These are phyloP conservation scores for Xylariales sp. DNA, from an alignment of 2,329 filamentous ascomycete genomes.

Conservation along the genomic window DNA sequence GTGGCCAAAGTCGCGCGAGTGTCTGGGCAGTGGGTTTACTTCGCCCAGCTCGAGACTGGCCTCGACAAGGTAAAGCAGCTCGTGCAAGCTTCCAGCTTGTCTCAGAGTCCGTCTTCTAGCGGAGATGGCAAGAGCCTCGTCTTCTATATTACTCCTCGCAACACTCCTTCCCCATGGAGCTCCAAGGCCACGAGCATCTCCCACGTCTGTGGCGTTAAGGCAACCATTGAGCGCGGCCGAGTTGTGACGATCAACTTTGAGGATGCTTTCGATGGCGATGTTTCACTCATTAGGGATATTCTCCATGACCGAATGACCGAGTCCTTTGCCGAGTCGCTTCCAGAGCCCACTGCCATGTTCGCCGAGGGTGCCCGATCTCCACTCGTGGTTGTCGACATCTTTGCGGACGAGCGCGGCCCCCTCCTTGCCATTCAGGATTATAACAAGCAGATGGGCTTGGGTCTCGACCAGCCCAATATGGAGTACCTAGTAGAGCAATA, in stretches of 20 bases:
- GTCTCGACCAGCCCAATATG: conserved; percentile 84
- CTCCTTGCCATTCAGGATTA: conserved; percentile 73
- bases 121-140: conserved; percentile 38
- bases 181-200: conserved; percentile 94
- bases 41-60: conserved; percentile 53
- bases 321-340: conserved; percentile 61
- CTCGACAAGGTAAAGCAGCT: conserved; percentile 42
- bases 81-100: conserved; percentile 28
- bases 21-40: conserved; percentile 59
- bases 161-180: conserved; percentile 92
- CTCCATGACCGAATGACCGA: conserved; percentile 97
- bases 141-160: conserved; percentile 74
- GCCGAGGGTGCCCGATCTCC: conserved; percentile 58
- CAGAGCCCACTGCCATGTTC: conserved; percentile 74
- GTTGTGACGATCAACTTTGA: conserved; percentile 66
- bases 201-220: conserved; percentile 79
- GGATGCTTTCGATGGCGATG: conserved; percentile 37
- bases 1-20: conserved; percentile 42
- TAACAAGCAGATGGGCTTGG: conserved; percentile 79
- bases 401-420: conserved; percentile 59
- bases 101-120: conserved; percentile 15
- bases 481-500: conserved; percentile 89
- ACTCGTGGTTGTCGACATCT: conserved; percentile 73
- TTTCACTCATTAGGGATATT: conserved; percentile 60
- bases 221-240: conserved; percentile 82